phyloP scores from a whole-genome alignment of 2,329 filamentous ascomycete genomes.

The Talaromyces sp. region DNA sequence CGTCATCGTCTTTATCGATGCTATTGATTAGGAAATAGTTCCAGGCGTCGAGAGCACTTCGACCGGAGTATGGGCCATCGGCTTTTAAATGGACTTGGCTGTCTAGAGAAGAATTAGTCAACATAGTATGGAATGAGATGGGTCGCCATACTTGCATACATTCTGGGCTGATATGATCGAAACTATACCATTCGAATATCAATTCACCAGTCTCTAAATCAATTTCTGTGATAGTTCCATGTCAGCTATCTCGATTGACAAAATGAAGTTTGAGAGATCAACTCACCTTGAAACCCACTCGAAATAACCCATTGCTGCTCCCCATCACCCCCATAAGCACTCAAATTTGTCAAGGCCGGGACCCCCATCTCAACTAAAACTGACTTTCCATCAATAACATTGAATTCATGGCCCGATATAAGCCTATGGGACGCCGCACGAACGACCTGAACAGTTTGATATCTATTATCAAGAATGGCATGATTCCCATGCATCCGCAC shows the following conservation, averaged over 20 bases:
- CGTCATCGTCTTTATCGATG: slow-evolving; percentile 42
- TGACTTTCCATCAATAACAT: slow-evolving; percentile 56
- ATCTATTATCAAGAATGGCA: slow-evolving; percentile 57
- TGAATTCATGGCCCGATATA: slow-evolving; percentile 60
- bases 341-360: slow-evolving; percentile 51
- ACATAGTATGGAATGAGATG: neutral
- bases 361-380: slow-evolving; percentile 58
- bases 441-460: slow-evolving; percentile 57
- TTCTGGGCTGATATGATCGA: slow-evolving; percentile 58
- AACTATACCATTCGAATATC: slow-evolving; percentile 62
- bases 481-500: slow-evolving; percentile 59
- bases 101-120: neutral
- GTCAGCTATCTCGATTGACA: neutral
- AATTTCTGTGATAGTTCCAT: slow-evolving; percentile 26
- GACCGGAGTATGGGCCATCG: neutral
- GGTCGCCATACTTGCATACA: slow-evolving; percentile 33
- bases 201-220: slow-evolving; percentile 58
- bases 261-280: too few species aligned
- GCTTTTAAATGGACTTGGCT: neutral
- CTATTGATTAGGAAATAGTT: slow-evolving; percentile 56
- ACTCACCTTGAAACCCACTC: slow-evolving; percentile 57
- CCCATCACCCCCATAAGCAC: slow-evolving; percentile 48
- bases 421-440: slow-evolving; percentile 52
- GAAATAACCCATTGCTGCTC: slow-evolving; percentile 59
- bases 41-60: slow-evolving; percentile 32